Evolutionary conservation across 1,284 basidiomycete genomes (phyloP).

Genomic region (Coriolopsis trogii): DNA sequence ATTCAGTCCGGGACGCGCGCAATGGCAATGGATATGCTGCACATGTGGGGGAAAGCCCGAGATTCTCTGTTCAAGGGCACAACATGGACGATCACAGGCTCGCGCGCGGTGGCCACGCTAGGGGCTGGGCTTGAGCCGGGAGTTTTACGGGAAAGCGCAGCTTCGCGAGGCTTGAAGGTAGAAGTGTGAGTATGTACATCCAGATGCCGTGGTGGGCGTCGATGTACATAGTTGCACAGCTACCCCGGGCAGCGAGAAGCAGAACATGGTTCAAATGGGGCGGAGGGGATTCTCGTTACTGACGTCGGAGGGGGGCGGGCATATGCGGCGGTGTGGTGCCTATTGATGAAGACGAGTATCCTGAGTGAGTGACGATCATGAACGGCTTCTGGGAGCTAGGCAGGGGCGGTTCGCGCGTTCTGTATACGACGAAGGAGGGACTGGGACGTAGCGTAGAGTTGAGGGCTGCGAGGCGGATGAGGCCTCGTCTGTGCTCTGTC

Average conservation of each 20-base stretch:
- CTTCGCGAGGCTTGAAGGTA: background rate
- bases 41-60: conserved; percentile 15
- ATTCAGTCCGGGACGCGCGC: conserved; percentile 7
- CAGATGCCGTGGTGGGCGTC: too few relatives aligned
- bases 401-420: conserved; percentile 7
- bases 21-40: conserved; percentile 6
- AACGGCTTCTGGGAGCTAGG: conserved; percentile 6
- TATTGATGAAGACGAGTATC: conserved; percentile 6
- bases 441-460: conserved; percentile 20
- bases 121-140: too few relatives aligned
- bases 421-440: conserved; percentile 11
- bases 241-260: too few relatives aligned
- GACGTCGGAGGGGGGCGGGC: conserved; percentile 9
- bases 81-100: too few relatives aligned
- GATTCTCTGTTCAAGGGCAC: conserved; percentile 15
- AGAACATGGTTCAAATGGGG: too few relatives aligned
- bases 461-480: background rate
- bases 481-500: background rate
- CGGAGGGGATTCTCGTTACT: conserved; percentile 12
- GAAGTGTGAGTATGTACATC: background rate
- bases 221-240: too few relatives aligned
- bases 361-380: conserved; percentile 16
- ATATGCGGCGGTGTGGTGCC: too few relatives aligned
- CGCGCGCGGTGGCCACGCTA: too few relatives aligned
- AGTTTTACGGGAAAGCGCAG: background rate